Base-by-base conservation (phyloP, 2,329 filamentous ascomycete species). In the Calonectria leucothoes region DNA sequence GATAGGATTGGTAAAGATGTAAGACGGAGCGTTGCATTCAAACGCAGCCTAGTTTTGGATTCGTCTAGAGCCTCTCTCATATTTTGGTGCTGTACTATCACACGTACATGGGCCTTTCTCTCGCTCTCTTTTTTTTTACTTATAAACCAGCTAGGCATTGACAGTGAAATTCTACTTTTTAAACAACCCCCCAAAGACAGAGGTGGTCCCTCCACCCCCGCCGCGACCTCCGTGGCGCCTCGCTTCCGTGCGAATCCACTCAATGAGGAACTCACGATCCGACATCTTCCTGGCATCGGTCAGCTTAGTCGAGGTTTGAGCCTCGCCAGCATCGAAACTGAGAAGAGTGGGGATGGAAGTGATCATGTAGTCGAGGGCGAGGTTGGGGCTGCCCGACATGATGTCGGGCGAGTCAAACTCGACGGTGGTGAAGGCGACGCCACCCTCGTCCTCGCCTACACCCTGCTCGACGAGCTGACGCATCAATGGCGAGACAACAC, bases 331-430 rank as follows among this genome's bases (percentile, higher is more conserved):
- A 72, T 91, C 89, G 77, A 92, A 92, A 79, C 87, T 88, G 63
- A 92, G 83, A 70, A 93, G 81, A 11, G 89, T 92, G 29, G 91
- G 91, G 74, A 92, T 85, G 20, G 86, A 86, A 31, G 86, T 90
- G 77, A 92, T 90, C 88, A 91, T 89, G 81, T 91, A 92, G 8
- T 85, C 86, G 79, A 88, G 84, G 8, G 88, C 89, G 23, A 91
- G 80, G 73, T 78, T 82, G 17, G 82, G 79, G 45, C 78, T 76
- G 27, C 79, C 79, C 1, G 82, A 81, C 89, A 90, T 89, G 73
- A 91, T 85, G 79, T 92, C 91, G 1, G 89, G 88, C 6, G 88
- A 86, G 78, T 92, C 91, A 73, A 88, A 90, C 80, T 92, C 89
- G 72, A 92, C 85, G 33, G 86, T 84, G 72, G 86, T 88, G 72